Evolutionary conservation across 1,284 basidiomycete genomes (phyloP), one percentile per base, ranked within the genome.

Genomic region (Ceratobasidium sp.): DNA sequence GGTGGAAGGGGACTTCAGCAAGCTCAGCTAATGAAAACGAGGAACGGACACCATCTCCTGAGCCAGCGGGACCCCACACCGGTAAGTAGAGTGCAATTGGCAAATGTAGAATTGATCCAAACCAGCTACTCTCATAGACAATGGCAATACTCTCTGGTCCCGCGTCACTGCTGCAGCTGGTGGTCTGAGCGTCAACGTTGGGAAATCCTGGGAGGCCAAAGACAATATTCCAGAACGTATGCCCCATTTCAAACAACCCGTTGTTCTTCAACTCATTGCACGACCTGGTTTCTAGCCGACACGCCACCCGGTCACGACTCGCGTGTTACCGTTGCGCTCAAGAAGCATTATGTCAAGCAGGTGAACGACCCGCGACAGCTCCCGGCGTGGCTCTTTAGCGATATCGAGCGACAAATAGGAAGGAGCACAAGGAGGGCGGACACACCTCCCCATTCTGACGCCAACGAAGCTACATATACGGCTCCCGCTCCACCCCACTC

Each of bases 301-400:
- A 88, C 87, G 16, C 86, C 87, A 7, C 82, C 84, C n/a, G 88
- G 88, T 34, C 82, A 85, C 63, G 89, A 91, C 76, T 88, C 87
- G 4, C 86, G 87, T 51, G 83, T 91, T 39, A 87, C 86, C 4
- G 85, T 85, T n/a, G 88, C 87, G 1, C 86, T 91, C 86, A 89
- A 89, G 79, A 86, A 87, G 0, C 91, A 90, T 79, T 86, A 91
- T 78, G 83, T 90, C 51, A 84, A 84, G 43, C 88, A 89, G 79
- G 89, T 89, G 16, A 84, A 84, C 41, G 82, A 85, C 56, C 86
- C 86, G 6, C 79, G 84, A 24, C 89, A 91, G 78, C 84, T 92
- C n/a, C 89, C 90, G 13, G 82, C 83, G 7, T 91, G 89, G 89
- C 84, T 92, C 9, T 91, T 91, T 77, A 85, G 85, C 62, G 86